Percentiles rank a stretch among this genome's conserved stretches.
phyloP scores from a whole-genome alignment of 2,329 filamentous ascomycete genomes.

The Aspergillus clavatus region DNA sequence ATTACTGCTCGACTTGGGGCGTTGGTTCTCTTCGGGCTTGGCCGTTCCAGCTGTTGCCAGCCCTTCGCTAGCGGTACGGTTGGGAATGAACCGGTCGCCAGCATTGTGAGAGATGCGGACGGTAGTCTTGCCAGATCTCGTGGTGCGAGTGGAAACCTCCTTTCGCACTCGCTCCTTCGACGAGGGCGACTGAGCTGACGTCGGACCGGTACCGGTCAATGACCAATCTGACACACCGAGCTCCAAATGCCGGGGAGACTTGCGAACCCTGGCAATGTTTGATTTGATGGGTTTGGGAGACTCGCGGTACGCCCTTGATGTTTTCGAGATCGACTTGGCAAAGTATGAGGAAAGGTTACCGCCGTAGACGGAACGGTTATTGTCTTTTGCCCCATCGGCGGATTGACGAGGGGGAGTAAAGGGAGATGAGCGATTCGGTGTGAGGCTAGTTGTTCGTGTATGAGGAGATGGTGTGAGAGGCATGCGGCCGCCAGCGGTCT shows the following conservation, averaged over 20 bases:
- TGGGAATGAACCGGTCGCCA: constrained; percentile 93
- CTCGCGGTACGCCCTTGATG: constrained; percentile 60
- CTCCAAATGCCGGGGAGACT: constrained; percentile 81
- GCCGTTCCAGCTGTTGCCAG: constrained; percentile 74
- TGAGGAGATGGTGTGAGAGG: constrained; percentile 89
- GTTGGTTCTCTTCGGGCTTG: constrained; percentile 76
- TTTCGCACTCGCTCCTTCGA: constrained; percentile 54
- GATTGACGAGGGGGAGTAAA: constrained; percentile 66
- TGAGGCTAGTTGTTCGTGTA: constrained; percentile 49
- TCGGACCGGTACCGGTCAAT: constrained; percentile 72
- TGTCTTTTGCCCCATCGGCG: constrained; percentile 51
- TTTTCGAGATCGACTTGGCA: constrained; percentile 55
- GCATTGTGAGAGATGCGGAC: constrained; percentile 63
- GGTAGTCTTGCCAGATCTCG: constrained; percentile 64
- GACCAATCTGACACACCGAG: constrained; percentile 90
- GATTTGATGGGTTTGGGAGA: constrained; percentile 99
- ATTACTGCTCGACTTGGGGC: constrained; percentile 64
- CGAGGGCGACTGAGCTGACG: constrained; percentile 50
- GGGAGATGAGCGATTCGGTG: constrained; percentile 62
- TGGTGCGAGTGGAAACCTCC: constrained; percentile 48
- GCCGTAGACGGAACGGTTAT: constrained; percentile 67
- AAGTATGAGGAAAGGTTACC: constrained; percentile 77
- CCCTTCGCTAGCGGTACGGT: constrained; percentile 82
- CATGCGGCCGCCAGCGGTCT: constrained; percentile 90
- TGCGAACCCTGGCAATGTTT: constrained; percentile 67